Conservation (phyloP, 1,139 yeast species). For the Candida sojae region DNA sequence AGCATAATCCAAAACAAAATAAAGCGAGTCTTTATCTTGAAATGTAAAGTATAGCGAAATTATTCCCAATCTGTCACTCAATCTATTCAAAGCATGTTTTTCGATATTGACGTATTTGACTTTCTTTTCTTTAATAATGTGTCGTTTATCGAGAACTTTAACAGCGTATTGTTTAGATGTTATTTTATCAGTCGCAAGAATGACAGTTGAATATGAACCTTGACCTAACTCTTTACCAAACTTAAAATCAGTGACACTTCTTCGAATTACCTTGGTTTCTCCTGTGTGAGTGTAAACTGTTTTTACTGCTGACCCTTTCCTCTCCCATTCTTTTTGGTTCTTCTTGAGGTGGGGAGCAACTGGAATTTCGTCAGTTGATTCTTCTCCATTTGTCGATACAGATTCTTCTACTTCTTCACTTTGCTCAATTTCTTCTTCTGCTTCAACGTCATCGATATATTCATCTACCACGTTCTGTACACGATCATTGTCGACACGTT, state of each 20-base stretch:
- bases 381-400: too few relatives aligned
- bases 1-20: conserved; percentile 92
- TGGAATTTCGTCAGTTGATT: not conserved
- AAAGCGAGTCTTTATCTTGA: conserved; percentile 85
- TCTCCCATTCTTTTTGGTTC: conserved; percentile 31
- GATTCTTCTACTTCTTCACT: conserved; percentile 5
- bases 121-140: conserved; percentile 91
- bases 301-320: conserved; percentile 41
- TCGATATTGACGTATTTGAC: conserved; percentile 96
- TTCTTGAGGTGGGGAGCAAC: conserved; percentile 5
- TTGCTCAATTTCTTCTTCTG: conserved; percentile 12
- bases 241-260: conserved; percentile 81
- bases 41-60: conserved; percentile 89
- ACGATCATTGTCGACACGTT: not conserved
- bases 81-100: conserved; percentile 83
- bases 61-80: conserved; percentile 73
- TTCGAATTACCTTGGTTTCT: conserved; percentile 36
- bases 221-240: conserved; percentile 90
- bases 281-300: conserved; percentile 18
- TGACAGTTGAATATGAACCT: conserved; percentile 95
- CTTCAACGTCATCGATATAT: conserved; percentile 3
- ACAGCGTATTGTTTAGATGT: conserved; percentile 82
- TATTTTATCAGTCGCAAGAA: conserved; percentile 77
- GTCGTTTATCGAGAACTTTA: conserved; percentile 88
- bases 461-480: not conserved